Evolutionary conservation across 352 stramenopile genomes (phyloP), one percentile per base, ranked within the genome.

Genomic region (Plasmopara muralis): DNA sequence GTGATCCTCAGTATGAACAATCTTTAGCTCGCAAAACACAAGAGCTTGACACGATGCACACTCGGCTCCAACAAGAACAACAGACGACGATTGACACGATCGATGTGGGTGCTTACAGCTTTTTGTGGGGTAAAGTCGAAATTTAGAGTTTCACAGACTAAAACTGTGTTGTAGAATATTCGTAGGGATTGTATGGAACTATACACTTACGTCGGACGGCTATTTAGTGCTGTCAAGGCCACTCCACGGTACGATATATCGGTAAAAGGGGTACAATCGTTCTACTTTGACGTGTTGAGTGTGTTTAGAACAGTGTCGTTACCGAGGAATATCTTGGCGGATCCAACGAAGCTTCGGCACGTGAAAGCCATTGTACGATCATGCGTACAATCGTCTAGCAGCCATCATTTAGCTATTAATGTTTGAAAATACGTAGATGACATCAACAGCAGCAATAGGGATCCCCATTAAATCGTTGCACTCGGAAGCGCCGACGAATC

Each of bases 261-360:
- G 2, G 2, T 9, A 20, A 30, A 47, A 35, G 10, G 20, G 6
- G 31, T 37, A 10, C 14, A 8, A 8, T 28, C 35, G 43, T 31
- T n/a, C 29, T 47, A 31, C 10, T 15, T 16, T 33, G 9, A 13
- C 56, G 44, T 63, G n/a, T 33, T 28, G 15, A 43, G 7, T 45
- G 45, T n/a, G 14, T 43, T 14, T 34, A 66, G 64, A 53, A 55
- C 43, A 12, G 45, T 57, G 49, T 43, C 48, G 20, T n/a, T 65
- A 31, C 79, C 77, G 30, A 89, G 85, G 51, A 87, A 89, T 61
- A 73, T 93, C n/a, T 56, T 93, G 12, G 74, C 80, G 0, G 80
- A 93, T 34, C 54, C 65, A 12, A 69, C 57, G 18, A 91, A 89
- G 40, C 53, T 91, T 7, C 77, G 78, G 9, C 66, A 85, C 18